Conservation (phyloP, 768 basidiomycete species). For the Suillus lakei region DNA sequence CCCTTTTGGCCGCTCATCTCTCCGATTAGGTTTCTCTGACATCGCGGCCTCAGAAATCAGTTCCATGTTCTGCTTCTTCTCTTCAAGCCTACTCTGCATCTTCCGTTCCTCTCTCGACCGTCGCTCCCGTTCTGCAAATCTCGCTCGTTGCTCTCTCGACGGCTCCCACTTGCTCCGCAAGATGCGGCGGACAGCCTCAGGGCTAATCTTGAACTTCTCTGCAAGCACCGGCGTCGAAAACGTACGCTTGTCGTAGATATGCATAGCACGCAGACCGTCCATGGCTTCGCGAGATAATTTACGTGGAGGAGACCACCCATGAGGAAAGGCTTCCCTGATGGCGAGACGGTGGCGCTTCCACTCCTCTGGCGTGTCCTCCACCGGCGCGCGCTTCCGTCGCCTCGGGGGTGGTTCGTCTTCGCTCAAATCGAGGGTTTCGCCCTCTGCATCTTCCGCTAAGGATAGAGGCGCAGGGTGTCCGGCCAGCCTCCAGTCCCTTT, state of each 20-base stretch:
- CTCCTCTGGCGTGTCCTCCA: slow-evolving; percentile 45
- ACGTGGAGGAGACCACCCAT: slow-evolving; percentile 78
- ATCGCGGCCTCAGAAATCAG: slow-evolving; percentile 29
- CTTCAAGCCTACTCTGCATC: slow-evolving; percentile 44
- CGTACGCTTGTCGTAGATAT: slow-evolving; percentile 62
- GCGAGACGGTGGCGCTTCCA: slow-evolving; percentile 54
- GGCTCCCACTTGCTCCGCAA: slow-evolving; percentile 78
- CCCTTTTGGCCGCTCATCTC: slow-evolving; percentile 24
- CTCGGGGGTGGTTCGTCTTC: slow-evolving; percentile 36
- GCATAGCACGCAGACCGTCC: slow-evolving; percentile 74
- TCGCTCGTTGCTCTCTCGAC: slow-evolving; percentile 52
- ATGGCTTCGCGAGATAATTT: slow-evolving; percentile 85
- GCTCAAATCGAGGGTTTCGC: slow-evolving; percentile 27
- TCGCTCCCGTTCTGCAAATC: slow-evolving; percentile 56
- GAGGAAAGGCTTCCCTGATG: slow-evolving; percentile 60
- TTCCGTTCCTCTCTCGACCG: slow-evolving; percentile 44
- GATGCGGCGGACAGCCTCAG: slow-evolving; percentile 82
- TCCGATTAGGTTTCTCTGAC: slow-evolving; percentile 14
- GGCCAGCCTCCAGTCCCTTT: slow-evolving; percentile 32
- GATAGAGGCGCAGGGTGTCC: slow-evolving; percentile 38
- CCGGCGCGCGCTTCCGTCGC: slow-evolving; percentile 20
- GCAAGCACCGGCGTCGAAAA: slow-evolving; percentile 75
- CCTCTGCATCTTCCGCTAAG: slow-evolving; percentile 27
- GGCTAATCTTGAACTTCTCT: slow-evolving; percentile 76
- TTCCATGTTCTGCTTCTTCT: slow-evolving; percentile 43